These are phyloP conservation scores for Termitomyces eurrhizus DNA, from an alignment of 768 basidiomycete genomes.

Conservation along the genomic window DNA sequence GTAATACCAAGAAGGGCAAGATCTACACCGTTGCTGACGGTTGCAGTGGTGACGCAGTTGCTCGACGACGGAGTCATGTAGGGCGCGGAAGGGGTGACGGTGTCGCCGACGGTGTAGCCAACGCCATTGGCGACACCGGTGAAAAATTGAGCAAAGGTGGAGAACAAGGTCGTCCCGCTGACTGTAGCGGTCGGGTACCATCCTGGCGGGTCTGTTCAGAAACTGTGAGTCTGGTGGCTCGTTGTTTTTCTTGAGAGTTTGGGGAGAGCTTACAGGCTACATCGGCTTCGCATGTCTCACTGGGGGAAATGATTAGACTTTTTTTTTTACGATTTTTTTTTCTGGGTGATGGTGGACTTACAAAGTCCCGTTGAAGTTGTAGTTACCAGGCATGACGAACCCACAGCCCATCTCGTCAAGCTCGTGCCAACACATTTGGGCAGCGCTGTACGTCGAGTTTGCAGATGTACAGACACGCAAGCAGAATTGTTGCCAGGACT, in stretches of 20 bases:
- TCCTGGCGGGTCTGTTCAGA: constrained; percentile 35
- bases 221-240: neutral
- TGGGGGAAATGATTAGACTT: constrained; percentile 5
- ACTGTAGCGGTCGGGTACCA: constrained; percentile 40
- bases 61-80: constrained; percentile 35
- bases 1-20: constrained; percentile 25
- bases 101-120: constrained; percentile 37
- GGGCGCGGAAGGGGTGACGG: constrained; percentile 31
- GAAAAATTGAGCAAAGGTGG: constrained; percentile 40
- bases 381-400: constrained; percentile 46
- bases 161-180: constrained; percentile 34
- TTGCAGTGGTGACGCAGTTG: constrained; percentile 34
- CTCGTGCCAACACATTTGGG: constrained; percentile 42
- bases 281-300: constrained; percentile 41
- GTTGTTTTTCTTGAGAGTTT: neutral
- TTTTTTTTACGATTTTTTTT: neutral
- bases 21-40: constrained; percentile 35
- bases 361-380: constrained; percentile 39
- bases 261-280: constrained; percentile 31
- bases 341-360: constrained; percentile 15
- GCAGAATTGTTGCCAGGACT: constrained; percentile 36
- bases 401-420: constrained; percentile 42
- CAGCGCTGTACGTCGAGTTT: constrained; percentile 39
- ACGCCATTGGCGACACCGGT: constrained; percentile 32
- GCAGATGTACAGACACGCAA: constrained; percentile 39